A percentile compares a stretch with the other conserved stretches of the same genome.
phyloP scores from a whole-genome alignment of 2,329 filamentous ascomycete genomes.

The Aspergillus quadricinctus region DNA sequence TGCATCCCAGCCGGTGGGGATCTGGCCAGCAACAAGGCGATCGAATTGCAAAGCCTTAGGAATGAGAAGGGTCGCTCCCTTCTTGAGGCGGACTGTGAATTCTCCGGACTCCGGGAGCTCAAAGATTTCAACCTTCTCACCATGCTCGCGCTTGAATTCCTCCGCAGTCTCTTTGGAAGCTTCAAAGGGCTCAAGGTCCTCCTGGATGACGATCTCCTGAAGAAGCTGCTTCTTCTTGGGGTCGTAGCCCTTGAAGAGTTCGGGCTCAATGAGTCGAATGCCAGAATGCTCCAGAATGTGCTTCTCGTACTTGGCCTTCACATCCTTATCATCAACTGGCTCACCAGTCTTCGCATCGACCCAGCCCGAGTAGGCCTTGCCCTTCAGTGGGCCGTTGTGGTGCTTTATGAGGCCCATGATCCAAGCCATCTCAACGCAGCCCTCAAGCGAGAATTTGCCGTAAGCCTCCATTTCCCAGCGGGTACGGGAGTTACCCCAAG shows the following conservation, averaged over 20 bases:
- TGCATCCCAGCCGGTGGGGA: slow-evolving; percentile 95
- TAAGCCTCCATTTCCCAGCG: slow-evolving; percentile 99
- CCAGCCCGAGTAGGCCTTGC: slow-evolving; percentile 92
- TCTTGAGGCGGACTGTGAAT: slow-evolving; percentile 90
- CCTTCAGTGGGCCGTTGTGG: slow-evolving; percentile 93
- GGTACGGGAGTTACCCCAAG: slow-evolving; percentile 97
- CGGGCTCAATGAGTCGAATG: slow-evolving; percentile 95
- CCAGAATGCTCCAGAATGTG: slow-evolving; percentile 92
- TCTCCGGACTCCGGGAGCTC: slow-evolving; percentile 91
- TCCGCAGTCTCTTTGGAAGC: slow-evolving; percentile 94
- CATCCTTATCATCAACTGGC: slow-evolving; percentile 94
- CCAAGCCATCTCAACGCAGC: slow-evolving; percentile 99
- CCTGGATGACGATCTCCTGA: slow-evolving; percentile 95
- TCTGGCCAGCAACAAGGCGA: slow-evolving; percentile 92
- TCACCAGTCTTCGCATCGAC: slow-evolving; percentile 93
- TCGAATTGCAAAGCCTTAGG: slow-evolving; percentile 97
- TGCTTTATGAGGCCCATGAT: slow-evolving; percentile 99
- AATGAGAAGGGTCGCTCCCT: slow-evolving; percentile 90
- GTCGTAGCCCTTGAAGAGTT: slow-evolving; percentile 94
- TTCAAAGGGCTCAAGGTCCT: slow-evolving; percentile 96
- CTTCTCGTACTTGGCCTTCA: slow-evolving; percentile 97
- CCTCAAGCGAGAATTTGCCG: slow-evolving; percentile 94
- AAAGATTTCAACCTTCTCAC: slow-evolving; percentile 95
- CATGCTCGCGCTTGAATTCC: slow-evolving; percentile 95
- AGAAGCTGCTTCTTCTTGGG: slow-evolving; percentile 98